A percentile compares a stretch with the other conserved stretches of the same genome.
phyloP scores from a whole-genome alignment of 352 stramenopile species.

The Thalassiosira livingstoniorum region DNA sequence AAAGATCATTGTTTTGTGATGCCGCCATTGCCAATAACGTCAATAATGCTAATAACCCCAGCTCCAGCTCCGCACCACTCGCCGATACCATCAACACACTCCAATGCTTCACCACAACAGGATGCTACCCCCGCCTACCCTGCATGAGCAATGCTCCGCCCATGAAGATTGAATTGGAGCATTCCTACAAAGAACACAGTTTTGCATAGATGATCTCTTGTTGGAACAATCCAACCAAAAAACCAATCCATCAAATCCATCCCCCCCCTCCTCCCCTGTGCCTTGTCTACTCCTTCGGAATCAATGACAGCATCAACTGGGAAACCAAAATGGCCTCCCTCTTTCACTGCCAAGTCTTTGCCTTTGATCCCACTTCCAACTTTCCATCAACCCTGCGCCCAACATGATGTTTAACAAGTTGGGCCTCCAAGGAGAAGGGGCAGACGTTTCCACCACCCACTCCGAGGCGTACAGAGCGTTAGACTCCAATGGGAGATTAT shows the following conservation, averaged over 20 bases:
- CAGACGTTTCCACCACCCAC: constrained; percentile 28
- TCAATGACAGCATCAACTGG: constrained; percentile 36
- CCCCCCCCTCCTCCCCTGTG: constrained; percentile 2
- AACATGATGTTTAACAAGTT: constrained; percentile 35
- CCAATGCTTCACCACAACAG: constrained; percentile 36
- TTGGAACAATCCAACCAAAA: not conserved
- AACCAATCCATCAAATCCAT: not conserved
- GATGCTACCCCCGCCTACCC: constrained; percentile 34
- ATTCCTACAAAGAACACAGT: constrained; percentile 35
- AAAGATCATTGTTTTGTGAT: not conserved
- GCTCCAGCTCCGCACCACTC: not conserved
- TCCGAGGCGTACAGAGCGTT: constrained; percentile 26
- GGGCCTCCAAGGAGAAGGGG: constrained; percentile 26
- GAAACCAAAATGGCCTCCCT: constrained; percentile 31
- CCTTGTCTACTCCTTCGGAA: constrained; percentile 50
- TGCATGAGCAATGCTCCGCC: constrained; percentile 12
- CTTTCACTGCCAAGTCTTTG: constrained; percentile 49
- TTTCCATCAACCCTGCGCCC: constrained; percentile 11
- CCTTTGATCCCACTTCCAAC: constrained; percentile 45
- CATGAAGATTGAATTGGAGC: not conserved
- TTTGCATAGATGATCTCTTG: constrained; percentile 32
- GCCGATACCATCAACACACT: constrained; percentile 27
- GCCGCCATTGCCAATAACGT: not conserved
- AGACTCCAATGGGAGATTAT: constrained; percentile 38
- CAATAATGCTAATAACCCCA: not conserved